A percentile compares a stretch with the other conserved stretches of the same genome.
Evolutionary conservation across 352 stramenopile genomes (phyloP).

Genomic region (Pythium rhizo-oryzae): DNA sequence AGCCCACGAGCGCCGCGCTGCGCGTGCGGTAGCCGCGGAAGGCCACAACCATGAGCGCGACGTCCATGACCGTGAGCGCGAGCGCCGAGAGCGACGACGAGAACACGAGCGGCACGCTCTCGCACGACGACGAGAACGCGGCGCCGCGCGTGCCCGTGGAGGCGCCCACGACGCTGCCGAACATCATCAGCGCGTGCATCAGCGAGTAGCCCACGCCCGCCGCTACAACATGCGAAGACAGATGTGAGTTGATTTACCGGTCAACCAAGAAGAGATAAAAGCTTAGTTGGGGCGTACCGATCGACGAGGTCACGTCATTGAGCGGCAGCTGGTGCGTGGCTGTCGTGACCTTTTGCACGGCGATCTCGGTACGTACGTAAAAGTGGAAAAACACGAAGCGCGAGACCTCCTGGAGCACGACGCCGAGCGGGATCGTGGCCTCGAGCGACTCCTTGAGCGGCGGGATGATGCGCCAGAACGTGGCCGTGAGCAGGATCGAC

Average conservation of each 20-base stretch:
- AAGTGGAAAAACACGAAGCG: slow-evolving; percentile 74
- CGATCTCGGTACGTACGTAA: slow-evolving; percentile 75
- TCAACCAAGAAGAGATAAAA: neutral
- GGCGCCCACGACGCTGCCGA: slow-evolving; percentile 72
- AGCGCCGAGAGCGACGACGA: slow-evolving; percentile 67
- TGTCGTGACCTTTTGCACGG: slow-evolving; percentile 78
- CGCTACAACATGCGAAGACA: slow-evolving; percentile 34
- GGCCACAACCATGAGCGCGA: slow-evolving; percentile 82
- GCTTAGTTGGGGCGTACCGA: slow-evolving; percentile 36
- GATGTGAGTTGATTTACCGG: too few relatives aligned
- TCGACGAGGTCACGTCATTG: slow-evolving; percentile 82
- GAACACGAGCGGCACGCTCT: slow-evolving; percentile 74
- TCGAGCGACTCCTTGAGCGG: slow-evolving; percentile 73
- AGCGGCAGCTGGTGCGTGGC: slow-evolving; percentile 78
- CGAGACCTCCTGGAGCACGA: slow-evolving; percentile 75
- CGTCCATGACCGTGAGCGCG: slow-evolving; percentile 74
- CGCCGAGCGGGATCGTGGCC: slow-evolving; percentile 68
- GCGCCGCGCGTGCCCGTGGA: slow-evolving; percentile 70
- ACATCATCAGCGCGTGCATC: slow-evolving; percentile 88
- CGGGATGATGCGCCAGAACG: slow-evolving; percentile 77
- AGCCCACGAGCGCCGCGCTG: slow-evolving; percentile 44
- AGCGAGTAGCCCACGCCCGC: slow-evolving; percentile 78
- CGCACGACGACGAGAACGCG: slow-evolving; percentile 73
- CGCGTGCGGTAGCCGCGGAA: slow-evolving; percentile 82
- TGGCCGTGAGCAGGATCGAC: slow-evolving; percentile 74